Evolutionary conservation across 2,329 filamentous ascomycete species (phyloP), one percentile per base, ranked within the genome.

Genomic region (Verticillium alfalfae): DNA sequence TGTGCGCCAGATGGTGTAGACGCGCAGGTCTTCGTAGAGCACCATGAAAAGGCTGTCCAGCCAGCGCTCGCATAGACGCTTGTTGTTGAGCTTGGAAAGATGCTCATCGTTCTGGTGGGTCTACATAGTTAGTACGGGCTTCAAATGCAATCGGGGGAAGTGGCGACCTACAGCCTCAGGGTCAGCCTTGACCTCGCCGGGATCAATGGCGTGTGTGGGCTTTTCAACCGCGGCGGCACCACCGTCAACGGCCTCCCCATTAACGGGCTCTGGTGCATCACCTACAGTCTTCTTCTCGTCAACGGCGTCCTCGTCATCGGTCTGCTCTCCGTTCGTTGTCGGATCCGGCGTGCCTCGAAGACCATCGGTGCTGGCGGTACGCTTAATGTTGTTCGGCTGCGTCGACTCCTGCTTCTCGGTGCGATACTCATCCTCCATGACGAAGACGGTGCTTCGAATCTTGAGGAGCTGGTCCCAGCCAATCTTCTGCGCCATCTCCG

Each of bases 11-110:
- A 99, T 99, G 13, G 95, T 99, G 80, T 99, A 99, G 56, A 99
- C 94, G 58, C 95, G 91, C 18, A 99, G 84, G 71, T 99, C 95
- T 75, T 99, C 95, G 74, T 99, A 99, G 2, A 99, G 84, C 0
- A 98, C 95, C 95, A 99, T 99, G 79, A 99, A 99, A 26, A 99
- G 84, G 70, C 96, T 98, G 76, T 99, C 95, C 2, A 99, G 84
- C 95, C 95, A 99, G 68, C 95, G 88, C 76, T 99, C 95, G 71
- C 95, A 99, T 1, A 99, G 85, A 1, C 95, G 89, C 79, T 99
- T 99, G 76, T 97, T 97, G 73, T 96, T 95, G 72, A 99, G 92
- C 68, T 94, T 91, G 7, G 93, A 93, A 68, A 96, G 90, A 67
- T 91, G 84, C 61, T 89, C 85, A 66, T 92, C 88, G 6, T 86